These are phyloP conservation scores for Ceratocystis papillata DNA, from an alignment of 2,329 filamentous ascomycete species.

Conservation along the genomic window DNA sequence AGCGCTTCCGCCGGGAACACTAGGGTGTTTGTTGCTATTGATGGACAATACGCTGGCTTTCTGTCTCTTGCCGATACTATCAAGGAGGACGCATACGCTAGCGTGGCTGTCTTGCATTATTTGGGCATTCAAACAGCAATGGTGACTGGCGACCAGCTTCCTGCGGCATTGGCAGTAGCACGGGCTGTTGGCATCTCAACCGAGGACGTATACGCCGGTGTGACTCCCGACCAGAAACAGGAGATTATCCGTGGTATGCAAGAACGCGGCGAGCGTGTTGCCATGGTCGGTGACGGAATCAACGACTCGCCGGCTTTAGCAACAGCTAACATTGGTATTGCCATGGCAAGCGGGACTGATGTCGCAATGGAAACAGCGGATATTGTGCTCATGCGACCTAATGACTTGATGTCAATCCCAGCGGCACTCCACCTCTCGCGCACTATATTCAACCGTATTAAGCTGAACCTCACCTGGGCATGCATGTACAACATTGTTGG, in stretches of 20 bases:
- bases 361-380: slow-evolving; percentile 97
- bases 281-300: slow-evolving; percentile 97
- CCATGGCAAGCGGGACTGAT: slow-evolving; percentile 83
- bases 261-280: slow-evolving; percentile 62
- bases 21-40: slow-evolving; percentile 82
- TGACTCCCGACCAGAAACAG: slow-evolving; percentile 85
- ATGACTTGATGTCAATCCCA: slow-evolving; percentile 86
- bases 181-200: slow-evolving; percentile 66
- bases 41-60: slow-evolving; percentile 67
- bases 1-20: slow-evolving; percentile 59
- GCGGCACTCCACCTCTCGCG: slow-evolving; percentile 71
- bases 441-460: slow-evolving; percentile 83
- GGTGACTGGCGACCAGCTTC: slow-evolving; percentile 82
- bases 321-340: slow-evolving; percentile 85
- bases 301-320: slow-evolving; percentile 95
- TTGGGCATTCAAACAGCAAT: slow-evolving; percentile 84
- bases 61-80: slow-evolving; percentile 81
- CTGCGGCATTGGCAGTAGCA: slow-evolving; percentile 76
- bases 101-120: slow-evolving; percentile 67
- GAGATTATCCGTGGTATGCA: slow-evolving; percentile 71
- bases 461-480: slow-evolving; percentile 84
- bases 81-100: slow-evolving; percentile 73
- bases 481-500: slow-evolving; percentile 88
- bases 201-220: slow-evolving; percentile 71
- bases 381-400: slow-evolving; percentile 86